Conservation (phyloP, 139 green algal species). For the Raphidocelis subcapitata region DNA sequence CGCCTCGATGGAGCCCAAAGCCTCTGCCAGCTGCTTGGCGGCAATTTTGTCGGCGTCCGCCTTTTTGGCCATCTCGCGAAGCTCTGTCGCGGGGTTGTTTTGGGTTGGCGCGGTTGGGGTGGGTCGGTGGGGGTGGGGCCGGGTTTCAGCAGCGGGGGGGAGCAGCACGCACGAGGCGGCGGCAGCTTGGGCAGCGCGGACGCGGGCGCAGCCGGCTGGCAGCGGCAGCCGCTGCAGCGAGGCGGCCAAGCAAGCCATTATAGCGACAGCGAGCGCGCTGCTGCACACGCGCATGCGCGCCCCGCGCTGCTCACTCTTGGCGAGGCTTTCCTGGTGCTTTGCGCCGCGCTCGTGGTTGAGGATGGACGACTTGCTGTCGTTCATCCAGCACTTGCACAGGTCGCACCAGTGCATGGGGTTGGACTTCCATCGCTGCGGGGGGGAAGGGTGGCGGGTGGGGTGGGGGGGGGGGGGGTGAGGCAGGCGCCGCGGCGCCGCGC, state of each 20-base stretch:
- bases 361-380: slow-evolving; percentile 46
- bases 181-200: not conserved
- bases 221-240: not conserved
- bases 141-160: too few species aligned
- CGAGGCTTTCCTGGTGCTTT: slow-evolving; percentile 48
- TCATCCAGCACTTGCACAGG: slow-evolving; percentile 60
- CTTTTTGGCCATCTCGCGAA: slow-evolving; percentile 51
- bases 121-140: too few species aligned
- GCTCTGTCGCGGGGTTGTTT: slow-evolving; percentile 29
- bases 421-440: slow-evolving; percentile 46
- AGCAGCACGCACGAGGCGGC: not conserved
- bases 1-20: slow-evolving; percentile 21
- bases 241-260: not conserved
- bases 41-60: slow-evolving; percentile 36
- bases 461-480: too few species aligned
- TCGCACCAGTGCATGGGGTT: slow-evolving; percentile 62
- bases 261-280: not conserved
- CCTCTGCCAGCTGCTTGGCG: slow-evolving; percentile 9
- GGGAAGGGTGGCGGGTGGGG: too few species aligned
- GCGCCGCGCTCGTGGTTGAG: slow-evolving; percentile 53
- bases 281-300: not conserved
- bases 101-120: too few species aligned
- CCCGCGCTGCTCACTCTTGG: slow-evolving; percentile 43
- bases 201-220: not conserved
- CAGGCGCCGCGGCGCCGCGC: too few species aligned